Evolutionary conservation across 768 basidiomycete genomes (phyloP).

Genomic region (Cyathus striatus): DNA sequence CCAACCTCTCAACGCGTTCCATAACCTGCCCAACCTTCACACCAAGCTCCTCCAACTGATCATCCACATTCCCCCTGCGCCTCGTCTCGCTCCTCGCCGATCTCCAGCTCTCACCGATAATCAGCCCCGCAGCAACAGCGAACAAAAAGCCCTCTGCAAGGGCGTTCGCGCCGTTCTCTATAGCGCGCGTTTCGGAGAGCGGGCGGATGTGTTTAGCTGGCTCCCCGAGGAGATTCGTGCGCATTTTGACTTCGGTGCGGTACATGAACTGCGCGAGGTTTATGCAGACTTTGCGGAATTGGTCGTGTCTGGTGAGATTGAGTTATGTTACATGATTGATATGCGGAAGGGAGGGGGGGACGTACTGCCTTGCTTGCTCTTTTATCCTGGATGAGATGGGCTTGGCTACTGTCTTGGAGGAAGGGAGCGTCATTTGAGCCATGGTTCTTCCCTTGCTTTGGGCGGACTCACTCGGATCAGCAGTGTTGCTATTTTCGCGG

Average conservation of each 20-base stretch:
- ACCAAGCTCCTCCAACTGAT: conserved; percentile 58
- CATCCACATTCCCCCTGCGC: conserved; percentile 70
- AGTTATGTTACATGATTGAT: not conserved
- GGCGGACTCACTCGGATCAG: conserved; percentile 4
- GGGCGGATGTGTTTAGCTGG: conserved; percentile 68
- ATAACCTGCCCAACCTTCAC: conserved; percentile 40
- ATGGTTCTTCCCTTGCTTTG: not conserved
- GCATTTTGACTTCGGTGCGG: conserved; percentile 63
- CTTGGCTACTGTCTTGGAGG: conserved; percentile 79
- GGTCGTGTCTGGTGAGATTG: conserved; percentile 54
- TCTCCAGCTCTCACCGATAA: conserved; percentile 75
- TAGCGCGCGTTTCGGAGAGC: conserved; percentile 72
- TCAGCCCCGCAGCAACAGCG: conserved; percentile 65
- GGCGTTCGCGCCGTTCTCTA: conserved; percentile 82
- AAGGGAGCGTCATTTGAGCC: not conserved
- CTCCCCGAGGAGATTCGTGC: conserved; percentile 76
- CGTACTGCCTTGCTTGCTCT: conserved; percentile 68
- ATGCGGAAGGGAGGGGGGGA: conserved; percentile 1
- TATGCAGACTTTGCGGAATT: conserved; percentile 68
- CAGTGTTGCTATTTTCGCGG: conserved; percentile 5
- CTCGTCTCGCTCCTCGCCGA: conserved; percentile 63
- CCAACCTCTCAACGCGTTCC: conserved; percentile 34
- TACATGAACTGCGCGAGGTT: conserved; percentile 75
- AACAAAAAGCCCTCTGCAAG: conserved; percentile 86
- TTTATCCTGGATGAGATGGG: conserved; percentile 70